Evolutionary conservation across 176 grass and related monocot genomes (phyloP).

Genomic region (Oryza coarctata): DNA sequence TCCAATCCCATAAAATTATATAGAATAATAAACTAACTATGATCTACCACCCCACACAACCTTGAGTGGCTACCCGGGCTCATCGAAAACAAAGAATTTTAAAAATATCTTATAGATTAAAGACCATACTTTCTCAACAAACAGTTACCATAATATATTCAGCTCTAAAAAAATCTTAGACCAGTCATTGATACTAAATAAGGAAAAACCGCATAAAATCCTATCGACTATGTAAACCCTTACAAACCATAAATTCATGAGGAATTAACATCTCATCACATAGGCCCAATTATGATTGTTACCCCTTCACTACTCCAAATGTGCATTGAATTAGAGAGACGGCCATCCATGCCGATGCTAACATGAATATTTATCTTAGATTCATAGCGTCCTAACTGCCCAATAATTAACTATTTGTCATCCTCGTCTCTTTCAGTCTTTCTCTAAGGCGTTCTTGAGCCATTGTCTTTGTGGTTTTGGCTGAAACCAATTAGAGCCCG

Average conservation of each 20-base stretch:
- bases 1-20: background rate
- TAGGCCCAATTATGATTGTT: background rate
- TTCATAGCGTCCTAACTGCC: background rate
- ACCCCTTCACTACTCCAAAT: background rate
- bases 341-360: conserved; percentile 14
- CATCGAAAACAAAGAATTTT: background rate
- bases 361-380: background rate
- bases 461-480: background rate
- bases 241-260: background rate
- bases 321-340: conserved; percentile 16
- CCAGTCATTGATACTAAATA: background rate
- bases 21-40: no score
- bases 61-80: background rate
- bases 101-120: background rate
- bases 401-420: background rate
- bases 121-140: background rate
- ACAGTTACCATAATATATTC: background rate
- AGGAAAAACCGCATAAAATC: background rate
- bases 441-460: background rate
- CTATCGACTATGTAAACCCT: background rate
- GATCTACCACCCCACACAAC: background rate
- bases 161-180: background rate
- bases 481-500: background rate
- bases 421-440: conserved; percentile 3
- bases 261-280: background rate